Evolutionary conservation across 2,329 filamentous ascomycete genomes (phyloP).

Genomic region (Neurospora sp.): DNA sequence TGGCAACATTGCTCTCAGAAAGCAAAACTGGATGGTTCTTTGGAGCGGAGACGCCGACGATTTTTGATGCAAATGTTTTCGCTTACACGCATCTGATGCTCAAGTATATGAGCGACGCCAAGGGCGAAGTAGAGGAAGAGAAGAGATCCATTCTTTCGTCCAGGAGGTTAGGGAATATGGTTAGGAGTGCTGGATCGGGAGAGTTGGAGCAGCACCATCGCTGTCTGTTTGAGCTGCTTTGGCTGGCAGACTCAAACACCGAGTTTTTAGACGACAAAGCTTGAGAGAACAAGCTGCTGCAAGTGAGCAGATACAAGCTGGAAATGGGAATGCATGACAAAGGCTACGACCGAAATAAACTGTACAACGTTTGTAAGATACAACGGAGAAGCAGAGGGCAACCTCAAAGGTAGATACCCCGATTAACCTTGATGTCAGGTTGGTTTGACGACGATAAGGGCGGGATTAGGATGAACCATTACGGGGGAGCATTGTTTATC

Average conservation of each 20-base stretch:
- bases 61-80: slow-evolving; percentile 86
- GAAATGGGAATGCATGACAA: background rate
- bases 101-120: slow-evolving; percentile 33
- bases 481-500: background rate
- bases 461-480: background rate
- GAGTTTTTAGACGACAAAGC: background rate
- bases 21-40: slow-evolving; percentile 37
- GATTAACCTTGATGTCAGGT: background rate
- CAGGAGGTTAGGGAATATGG: slow-evolving; percentile 9
- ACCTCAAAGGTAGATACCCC: background rate
- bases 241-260: slow-evolving; percentile 9
- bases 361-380: background rate
- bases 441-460: background rate
- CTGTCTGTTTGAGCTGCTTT: slow-evolving; percentile 23
- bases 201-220: slow-evolving; percentile 22
- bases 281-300: background rate
- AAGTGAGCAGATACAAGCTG: background rate
- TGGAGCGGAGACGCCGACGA: slow-evolving; percentile 42
- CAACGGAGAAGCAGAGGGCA: background rate
- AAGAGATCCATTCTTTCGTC: background rate
- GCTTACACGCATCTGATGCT: slow-evolving; percentile 79
- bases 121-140: slow-evolving; percentile 40
- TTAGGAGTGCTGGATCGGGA: slow-evolving; percentile 10
- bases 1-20: slow-evolving; percentile 31
- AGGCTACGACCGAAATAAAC: background rate